phyloP scores from a whole-genome alignment of 148 eudicot genomes.

The Silene conica region DNA sequence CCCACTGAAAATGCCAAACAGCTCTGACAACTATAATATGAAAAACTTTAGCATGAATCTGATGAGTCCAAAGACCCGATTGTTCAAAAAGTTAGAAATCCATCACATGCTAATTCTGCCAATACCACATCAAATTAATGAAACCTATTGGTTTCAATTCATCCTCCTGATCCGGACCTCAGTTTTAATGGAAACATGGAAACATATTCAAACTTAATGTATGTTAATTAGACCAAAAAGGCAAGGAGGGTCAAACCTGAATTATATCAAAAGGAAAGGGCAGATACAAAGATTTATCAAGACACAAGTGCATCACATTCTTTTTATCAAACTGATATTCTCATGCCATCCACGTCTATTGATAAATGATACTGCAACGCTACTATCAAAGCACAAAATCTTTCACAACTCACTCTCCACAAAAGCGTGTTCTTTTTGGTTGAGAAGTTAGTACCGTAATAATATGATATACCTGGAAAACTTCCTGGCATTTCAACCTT shows the following conservation, averaged over 20 bases:
- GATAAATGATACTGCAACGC: not conserved
- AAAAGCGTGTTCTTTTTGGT: not conserved
- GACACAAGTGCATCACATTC: not conserved
- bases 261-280: not conserved
- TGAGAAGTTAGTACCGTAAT: not conserved
- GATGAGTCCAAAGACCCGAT: not conserved
- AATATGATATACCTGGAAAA: slow-evolving; percentile 29
- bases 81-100: not conserved
- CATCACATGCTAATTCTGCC: not conserved
- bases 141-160: not conserved
- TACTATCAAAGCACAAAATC: not conserved
- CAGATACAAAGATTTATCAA: not conserved
- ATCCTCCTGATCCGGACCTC: not conserved
- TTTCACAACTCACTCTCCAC: not conserved
- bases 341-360: not conserved
- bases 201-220: not conserved
- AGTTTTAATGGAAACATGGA: not conserved
- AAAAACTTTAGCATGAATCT: no score
- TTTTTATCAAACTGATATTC: not conserved
- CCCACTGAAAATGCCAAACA: not conserved
- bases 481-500: slow-evolving; percentile 41
- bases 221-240: not conserved
- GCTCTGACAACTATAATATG: not conserved
- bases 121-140: not conserved
- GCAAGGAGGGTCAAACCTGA: not conserved